Evolutionary conservation across 208 protist genomes (phyloP).

Genomic region (Trypanosoma theileri): DNA sequence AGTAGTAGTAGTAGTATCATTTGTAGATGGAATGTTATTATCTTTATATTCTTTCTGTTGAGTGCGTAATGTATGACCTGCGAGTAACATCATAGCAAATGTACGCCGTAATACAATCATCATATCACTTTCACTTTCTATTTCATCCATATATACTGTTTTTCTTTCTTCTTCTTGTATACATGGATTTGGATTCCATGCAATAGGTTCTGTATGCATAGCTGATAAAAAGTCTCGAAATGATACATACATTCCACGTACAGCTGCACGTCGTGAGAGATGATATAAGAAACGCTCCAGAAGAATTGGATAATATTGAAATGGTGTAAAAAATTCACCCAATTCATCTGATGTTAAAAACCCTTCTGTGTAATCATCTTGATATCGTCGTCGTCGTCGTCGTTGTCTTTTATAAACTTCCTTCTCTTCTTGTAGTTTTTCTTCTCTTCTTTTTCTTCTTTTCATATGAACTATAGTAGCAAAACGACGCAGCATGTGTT

Average conservation of each 20-base stretch:
- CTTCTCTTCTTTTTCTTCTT: neutral
- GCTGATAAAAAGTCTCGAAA: constrained; percentile 25
- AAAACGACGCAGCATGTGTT: constrained; percentile 19
- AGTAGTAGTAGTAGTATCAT: neutral
- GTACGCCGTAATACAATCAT: constrained; percentile 10
- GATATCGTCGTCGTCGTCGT: no score
- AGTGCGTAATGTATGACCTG: neutral
- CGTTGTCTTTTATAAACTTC: no score
- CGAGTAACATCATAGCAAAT: constrained; percentile 20
- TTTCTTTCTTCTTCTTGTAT: no score
- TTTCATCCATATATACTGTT: constrained; percentile 16
- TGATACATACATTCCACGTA: constrained; percentile 8
- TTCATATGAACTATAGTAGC: neutral
- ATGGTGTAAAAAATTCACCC: constrained; percentile 11
- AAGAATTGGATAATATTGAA: constrained; percentile 8
- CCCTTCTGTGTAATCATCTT: neutral
- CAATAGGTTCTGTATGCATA: constrained; percentile 17
- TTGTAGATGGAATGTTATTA: neutral
- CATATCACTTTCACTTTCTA: neutral
- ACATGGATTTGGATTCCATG: no score
- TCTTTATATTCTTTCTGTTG: neutral
- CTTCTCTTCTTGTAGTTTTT: neutral
- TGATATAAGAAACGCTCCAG: constrained; percentile 8
- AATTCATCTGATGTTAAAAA: constrained; percentile 10
- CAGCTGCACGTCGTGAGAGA: constrained; percentile 7